These are phyloP conservation scores for Lentinula lateritia DNA, from an alignment of 768 basidiomycete species.

Conservation along the genomic window DNA sequence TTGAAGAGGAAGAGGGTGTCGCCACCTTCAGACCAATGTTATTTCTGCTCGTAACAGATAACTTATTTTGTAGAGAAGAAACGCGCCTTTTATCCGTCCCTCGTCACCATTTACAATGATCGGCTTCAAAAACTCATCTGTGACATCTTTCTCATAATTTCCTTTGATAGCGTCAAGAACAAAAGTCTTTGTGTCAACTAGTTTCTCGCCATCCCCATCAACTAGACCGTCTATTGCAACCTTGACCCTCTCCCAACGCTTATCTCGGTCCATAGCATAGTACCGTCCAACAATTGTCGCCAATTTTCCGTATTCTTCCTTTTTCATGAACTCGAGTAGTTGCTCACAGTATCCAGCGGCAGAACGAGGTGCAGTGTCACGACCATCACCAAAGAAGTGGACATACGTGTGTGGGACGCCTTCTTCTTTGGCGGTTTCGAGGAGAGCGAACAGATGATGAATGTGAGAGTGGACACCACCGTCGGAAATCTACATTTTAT, in stretches of 20 bases:
- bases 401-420: slow-evolving; percentile 83
- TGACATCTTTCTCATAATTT: slow-evolving; percentile 79
- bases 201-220: slow-evolving; percentile 56
- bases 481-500: slow-evolving; percentile 70
- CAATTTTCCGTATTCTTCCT: slow-evolving; percentile 75
- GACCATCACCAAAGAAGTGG: slow-evolving; percentile 93
- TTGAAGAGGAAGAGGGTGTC: slow-evolving; percentile 97
- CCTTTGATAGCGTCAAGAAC: slow-evolving; percentile 55
- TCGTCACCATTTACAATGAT: slow-evolving; percentile 80
- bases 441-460: slow-evolving; percentile 80
- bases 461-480: slow-evolving; percentile 98
- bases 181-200: slow-evolving; percentile 25
- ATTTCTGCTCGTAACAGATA: background rate
- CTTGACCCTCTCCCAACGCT: slow-evolving; percentile 93
- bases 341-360: slow-evolving; percentile 74
- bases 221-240: slow-evolving; percentile 84
- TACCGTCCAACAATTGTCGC: slow-evolving; percentile 87
- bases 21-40: slow-evolving; percentile 39
- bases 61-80: background rate
- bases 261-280: slow-evolving; percentile 97
- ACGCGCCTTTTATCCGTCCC: slow-evolving; percentile 74
- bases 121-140: slow-evolving; percentile 95
- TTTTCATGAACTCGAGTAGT: slow-evolving; percentile 69
- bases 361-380: slow-evolving; percentile 88
- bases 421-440: slow-evolving; percentile 84